Percentiles rank a stretch among this genome's conserved stretches.
These are phyloP conservation scores for Rutstroemia sydowiana DNA, from an alignment of 2,329 filamentous ascomycete species.

Conservation along the genomic window DNA sequence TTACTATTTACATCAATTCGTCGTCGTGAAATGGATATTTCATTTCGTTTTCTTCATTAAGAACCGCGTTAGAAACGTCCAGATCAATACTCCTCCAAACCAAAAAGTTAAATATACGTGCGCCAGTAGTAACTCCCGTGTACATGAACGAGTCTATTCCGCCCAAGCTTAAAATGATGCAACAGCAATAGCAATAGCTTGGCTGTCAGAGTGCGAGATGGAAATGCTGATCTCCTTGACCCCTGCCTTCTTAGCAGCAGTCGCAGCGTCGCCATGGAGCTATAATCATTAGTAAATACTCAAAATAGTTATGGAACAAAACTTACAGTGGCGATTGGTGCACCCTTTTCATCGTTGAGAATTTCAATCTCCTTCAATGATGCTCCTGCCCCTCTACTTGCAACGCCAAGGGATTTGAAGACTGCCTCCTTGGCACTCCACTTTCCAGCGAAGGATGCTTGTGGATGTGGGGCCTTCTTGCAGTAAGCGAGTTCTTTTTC, in stretches of 20 bases:
- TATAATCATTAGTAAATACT: constrained; percentile 33
- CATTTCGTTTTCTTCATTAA: constrained; percentile 3
- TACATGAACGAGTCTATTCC: constrained; percentile 9
- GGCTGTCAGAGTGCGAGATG: constrained; percentile 90
- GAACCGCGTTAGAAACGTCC: constrained; percentile 5
- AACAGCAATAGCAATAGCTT: constrained; percentile 91
- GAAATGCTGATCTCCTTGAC: constrained; percentile 86
- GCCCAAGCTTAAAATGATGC: constrained; percentile 55
- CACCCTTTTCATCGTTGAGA: constrained; percentile 69
- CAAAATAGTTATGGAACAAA: constrained; percentile 1
- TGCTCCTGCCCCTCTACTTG: constrained; percentile 80
- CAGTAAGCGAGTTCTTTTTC: constrained; percentile 79
- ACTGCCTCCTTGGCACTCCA: constrained; percentile 99
- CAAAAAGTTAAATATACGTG: constrained; percentile 1
- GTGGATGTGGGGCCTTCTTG: constrained; percentile 66
- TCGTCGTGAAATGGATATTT: neutral
- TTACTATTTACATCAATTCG: constrained; percentile 6
- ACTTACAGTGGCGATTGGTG: constrained; percentile 77
- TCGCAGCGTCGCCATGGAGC: constrained; percentile 79
- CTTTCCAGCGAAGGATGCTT: constrained; percentile 86
- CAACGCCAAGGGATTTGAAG: constrained; percentile 91
- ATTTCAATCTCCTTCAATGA: constrained; percentile 95
- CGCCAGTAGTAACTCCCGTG: constrained; percentile 8
- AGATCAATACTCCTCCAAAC: constrained; percentile 6
- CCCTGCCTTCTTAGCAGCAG: constrained; percentile 76